Evolutionary conservation across 495 filamentous ascomycete genomes (phyloP), one percentile per base, ranked within the genome.

Genomic region (Daldinia caldariorum): DNA sequence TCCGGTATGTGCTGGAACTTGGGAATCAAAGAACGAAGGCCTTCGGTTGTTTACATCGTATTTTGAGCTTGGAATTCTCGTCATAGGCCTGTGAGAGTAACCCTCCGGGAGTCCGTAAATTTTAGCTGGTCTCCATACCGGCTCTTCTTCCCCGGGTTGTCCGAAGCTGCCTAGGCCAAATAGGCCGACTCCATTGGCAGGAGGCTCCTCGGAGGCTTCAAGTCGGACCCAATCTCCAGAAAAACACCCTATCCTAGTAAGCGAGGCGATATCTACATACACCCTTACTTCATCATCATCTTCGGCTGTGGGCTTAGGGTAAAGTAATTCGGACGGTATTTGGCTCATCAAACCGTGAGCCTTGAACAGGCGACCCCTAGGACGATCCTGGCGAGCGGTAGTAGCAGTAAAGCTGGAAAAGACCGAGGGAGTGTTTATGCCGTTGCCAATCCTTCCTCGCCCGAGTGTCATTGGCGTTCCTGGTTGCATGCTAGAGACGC

Each of bases 171-270:
- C 87, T 37, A 83, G 77, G 18, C 84, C 79, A 55, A 86, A 89
- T 64, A 79, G 81, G 80, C 79, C 89, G 77, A 81, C 81, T 76
- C 80, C 86, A 67, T 83, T 83, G 67, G 86, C 79, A 12, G 87
- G 85, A 13, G 90, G 89, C 70, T 92, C 92, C 41, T 88, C 81
- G 13, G 90, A 84, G 0, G 86, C 81, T 79, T 95, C 92, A 18
- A 99, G 82, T 3, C 89, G 87, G n/a, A 97, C 92, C 95, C 95
- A 99, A 74, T 99, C 95, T 13, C 95, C 95, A 0, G 94, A 97
- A 77, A 99, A 99, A 76, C 94, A 97, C 31, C 93, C 92, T 43
- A 98, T 87, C 64, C 92, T 91, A n/a, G 91, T 88, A 10, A 99
- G 80, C 16, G 92, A 89, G 64, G 86, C 90, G 32, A 94, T 89